Evolutionary conservation across 805 yeast genomes (phyloP), one percentile per base, ranked within the genome.

Genomic region (Cyberlindnera misumaiensis): DNA sequence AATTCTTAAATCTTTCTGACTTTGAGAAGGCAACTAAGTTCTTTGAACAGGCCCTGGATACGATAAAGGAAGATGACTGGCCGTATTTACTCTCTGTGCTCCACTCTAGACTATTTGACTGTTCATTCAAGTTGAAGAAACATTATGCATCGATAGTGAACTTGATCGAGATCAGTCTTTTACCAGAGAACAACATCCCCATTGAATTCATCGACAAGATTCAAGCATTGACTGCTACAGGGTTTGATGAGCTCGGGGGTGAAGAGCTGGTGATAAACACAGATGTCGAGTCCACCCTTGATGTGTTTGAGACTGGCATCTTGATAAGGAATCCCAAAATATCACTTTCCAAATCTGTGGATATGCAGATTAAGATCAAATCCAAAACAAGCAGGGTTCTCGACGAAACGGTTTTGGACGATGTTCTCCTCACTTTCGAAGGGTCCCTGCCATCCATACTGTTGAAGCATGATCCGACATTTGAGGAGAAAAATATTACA

Each of bases 21-120:
- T 71, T 49, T 46, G 65, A 64, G 9, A 60, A 60, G 53, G 69
- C 80, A 0, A 52, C 65, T 20, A 64, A 65, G 39, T 59, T 64
- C 39, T 72, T 56, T 45, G 63, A 68, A 31, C 60, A 61, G 2
- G 58, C 74, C 0, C 45, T 64, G 4, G 58, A 62, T 1, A 46
- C 55, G 2, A 59, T 70, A 42, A 59, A 63, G 36, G 56, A 57
- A 25, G 77, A 67, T 30, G 45, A 52, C 4, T 75, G 80, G 79
- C 42, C 41, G 8, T 28, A 40, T 6, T 45, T 74, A 3, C 51
- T 63, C 5, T 51, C 55, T 0, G 28, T 53, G 4, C 52, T 72
- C 4, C 47, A 69, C 6, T 46, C 53, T 28, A 65, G 64, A 35
- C 48, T 76, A 11, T 52, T 68, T 13, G 47, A 54, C 20, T 71